These are phyloP conservation scores for Penicillium soppii DNA, from an alignment of 495 filamentous ascomycete species.

Conservation along the genomic window DNA sequence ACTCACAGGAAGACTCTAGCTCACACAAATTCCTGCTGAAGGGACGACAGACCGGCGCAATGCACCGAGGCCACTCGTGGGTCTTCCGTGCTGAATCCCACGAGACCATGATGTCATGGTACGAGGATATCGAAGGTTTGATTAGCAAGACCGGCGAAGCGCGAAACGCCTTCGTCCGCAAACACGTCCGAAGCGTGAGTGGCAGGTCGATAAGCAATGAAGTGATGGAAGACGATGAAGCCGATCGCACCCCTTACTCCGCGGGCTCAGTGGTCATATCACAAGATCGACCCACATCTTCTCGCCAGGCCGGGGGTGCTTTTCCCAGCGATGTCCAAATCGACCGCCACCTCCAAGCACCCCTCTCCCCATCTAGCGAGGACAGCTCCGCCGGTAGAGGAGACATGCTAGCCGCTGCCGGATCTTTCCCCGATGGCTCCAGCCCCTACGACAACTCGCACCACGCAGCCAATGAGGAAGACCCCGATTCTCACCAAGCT, in stretches of 20 bases:
- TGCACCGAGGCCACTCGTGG: slow-evolving; percentile 97
- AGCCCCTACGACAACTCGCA: slow-evolving; percentile 20
- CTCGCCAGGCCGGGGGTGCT: slow-evolving; percentile 78
- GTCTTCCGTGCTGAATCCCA: slow-evolving; percentile 94
- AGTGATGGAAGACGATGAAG: slow-evolving; percentile 84
- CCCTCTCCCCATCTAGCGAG: slow-evolving; percentile 72
- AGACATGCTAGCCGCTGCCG: slow-evolving; percentile 59
- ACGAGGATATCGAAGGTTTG: slow-evolving; percentile 82
- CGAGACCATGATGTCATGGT: slow-evolving; percentile 97
- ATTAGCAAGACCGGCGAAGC: slow-evolving; percentile 89
- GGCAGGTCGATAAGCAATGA: slow-evolving; percentile 68
- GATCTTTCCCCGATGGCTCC: slow-evolving; percentile 50
- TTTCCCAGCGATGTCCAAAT: slow-evolving; percentile 87
- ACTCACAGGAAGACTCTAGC: slow-evolving; percentile 77
- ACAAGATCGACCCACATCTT: slow-evolving; percentile 46
- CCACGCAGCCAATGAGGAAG: slow-evolving; percentile 14
- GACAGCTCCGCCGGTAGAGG: slow-evolving; percentile 65
- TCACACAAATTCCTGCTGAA: slow-evolving; percentile 99
- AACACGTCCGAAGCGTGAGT: slow-evolving; percentile 73
- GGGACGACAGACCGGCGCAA: slow-evolving; percentile 85
- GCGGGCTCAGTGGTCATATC: slow-evolving; percentile 50
- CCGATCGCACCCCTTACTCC: slow-evolving; percentile 70
- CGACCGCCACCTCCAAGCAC: slow-evolving; percentile 73
- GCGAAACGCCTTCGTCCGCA: slow-evolving; percentile 78
- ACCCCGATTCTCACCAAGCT: slow-evolving; percentile 13